phyloP scores from a whole-genome alignment of 768 basidiomycete species.

The Tricholoma flavovirens region DNA sequence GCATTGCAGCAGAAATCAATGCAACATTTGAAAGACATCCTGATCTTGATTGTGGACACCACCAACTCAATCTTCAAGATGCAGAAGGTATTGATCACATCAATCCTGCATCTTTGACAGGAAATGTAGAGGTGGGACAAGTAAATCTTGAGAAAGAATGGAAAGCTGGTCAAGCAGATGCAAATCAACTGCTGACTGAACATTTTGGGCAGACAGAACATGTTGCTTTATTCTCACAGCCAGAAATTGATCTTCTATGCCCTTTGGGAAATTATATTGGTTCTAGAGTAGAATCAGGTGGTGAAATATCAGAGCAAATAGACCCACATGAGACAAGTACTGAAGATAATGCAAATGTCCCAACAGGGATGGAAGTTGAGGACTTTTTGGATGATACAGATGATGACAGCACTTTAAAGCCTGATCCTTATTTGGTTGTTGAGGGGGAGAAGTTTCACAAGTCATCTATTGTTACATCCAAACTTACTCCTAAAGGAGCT shows the following conservation, averaged over 20 bases:
- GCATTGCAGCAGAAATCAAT: slow-evolving; percentile 13
- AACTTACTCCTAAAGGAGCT: background rate
- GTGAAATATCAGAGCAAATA: too few species aligned
- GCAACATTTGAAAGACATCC: slow-evolving; percentile 4
- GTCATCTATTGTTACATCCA: background rate
- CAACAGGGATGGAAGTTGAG: too few species aligned
- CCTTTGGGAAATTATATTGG: background rate
- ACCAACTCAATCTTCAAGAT: background rate
- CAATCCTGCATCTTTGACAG: background rate
- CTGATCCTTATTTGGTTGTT: background rate
- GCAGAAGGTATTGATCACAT: slow-evolving; percentile 1
- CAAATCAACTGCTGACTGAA: background rate
- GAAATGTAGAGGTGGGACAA: background rate
- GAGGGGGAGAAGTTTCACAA: background rate
- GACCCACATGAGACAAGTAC: too few species aligned
- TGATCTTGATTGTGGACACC: slow-evolving; percentile 1
- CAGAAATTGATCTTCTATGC: background rate
- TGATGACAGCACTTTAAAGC: too few species aligned
- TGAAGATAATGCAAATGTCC: too few species aligned
- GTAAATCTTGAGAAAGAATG: background rate
- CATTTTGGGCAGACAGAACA: background rate
- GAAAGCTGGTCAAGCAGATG: background rate
- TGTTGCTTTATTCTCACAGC: background rate
- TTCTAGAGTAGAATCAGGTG: background rate
- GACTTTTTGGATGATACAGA: too few species aligned